phyloP scores from a whole-genome alignment of 495 filamentous ascomycete genomes.

The Talaromyces ruber region DNA sequence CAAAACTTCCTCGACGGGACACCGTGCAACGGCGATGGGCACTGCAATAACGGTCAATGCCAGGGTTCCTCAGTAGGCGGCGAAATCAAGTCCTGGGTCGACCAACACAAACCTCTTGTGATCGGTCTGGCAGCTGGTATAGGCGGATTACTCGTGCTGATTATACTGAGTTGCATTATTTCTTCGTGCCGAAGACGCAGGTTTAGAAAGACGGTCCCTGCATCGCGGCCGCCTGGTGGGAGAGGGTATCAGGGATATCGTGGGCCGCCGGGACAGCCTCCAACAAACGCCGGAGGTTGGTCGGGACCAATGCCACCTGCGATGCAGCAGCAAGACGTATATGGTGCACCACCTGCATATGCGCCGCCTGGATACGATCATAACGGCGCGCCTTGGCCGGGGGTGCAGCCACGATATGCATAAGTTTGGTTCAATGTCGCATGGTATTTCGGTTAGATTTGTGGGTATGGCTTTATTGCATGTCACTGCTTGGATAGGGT shows the following conservation, averaged over 20 bases:
- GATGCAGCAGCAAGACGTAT: background rate
- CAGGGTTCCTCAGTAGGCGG: constrained; percentile 51
- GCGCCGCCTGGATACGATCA: background rate
- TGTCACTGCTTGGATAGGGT: background rate
- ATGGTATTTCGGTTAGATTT: background rate
- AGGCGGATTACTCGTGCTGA: constrained; percentile 57
- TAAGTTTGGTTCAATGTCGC: background rate
- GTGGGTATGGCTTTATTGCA: background rate
- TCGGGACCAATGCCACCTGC: constrained; percentile 2
- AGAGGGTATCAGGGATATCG: background rate
- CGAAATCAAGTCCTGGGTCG: constrained; percentile 58
- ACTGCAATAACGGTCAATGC: constrained; percentile 68
- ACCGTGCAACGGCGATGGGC: constrained; percentile 71
- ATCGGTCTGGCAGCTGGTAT: constrained; percentile 64
- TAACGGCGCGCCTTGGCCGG: background rate
- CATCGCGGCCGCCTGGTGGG: background rate
- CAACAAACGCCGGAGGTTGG: background rate
- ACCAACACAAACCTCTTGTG: constrained; percentile 61
- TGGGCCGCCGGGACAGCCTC: background rate
- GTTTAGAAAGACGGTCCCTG: background rate
- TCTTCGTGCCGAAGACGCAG: constrained; percentile 42
- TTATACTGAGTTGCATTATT: constrained; percentile 50
- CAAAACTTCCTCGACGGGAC: constrained; percentile 96
- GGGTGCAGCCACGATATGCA: constrained; percentile 3
- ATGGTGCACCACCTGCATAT: background rate